These are phyloP conservation scores for Powellomyces hirtus DNA, from an alignment of 192 early-diverging fungal species.

Conservation along the genomic window DNA sequence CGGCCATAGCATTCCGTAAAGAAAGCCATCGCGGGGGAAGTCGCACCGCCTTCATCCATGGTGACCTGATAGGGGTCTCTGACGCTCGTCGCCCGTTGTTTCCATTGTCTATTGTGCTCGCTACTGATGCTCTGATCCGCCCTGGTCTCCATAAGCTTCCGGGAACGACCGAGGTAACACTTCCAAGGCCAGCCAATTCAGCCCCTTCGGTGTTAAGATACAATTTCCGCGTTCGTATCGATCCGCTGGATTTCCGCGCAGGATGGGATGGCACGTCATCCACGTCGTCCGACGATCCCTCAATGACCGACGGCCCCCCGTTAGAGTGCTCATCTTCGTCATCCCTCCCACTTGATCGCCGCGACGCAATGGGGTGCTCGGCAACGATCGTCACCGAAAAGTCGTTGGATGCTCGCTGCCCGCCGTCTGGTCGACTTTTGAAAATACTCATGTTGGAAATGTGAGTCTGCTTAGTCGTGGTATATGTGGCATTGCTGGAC, in stretches of 20 bases:
- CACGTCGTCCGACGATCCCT: not conserved
- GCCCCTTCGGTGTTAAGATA: not conserved
- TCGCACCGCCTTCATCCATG: slow-evolving; percentile 17
- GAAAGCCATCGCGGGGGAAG: slow-evolving; percentile 27
- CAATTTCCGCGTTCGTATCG: slow-evolving; percentile 4
- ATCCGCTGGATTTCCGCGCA: slow-evolving; percentile 19
- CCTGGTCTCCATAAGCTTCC: slow-evolving; percentile 10
- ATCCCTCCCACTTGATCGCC: not conserved
- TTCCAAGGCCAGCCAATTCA: not conserved
- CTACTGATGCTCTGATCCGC: not conserved
- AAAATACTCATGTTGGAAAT: slow-evolving; percentile 27
- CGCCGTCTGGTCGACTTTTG: not conserved
- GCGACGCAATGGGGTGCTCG: slow-evolving; percentile 1
- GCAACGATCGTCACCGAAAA: slow-evolving; percentile 16
- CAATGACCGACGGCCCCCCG: not conserved
- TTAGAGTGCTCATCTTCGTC: not conserved
- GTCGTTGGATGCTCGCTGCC: not conserved
- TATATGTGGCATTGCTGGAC: slow-evolving; percentile 6
- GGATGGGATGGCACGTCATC: not conserved
- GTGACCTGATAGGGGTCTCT: not conserved
- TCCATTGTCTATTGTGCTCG: too few species aligned
- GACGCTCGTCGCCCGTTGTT: not conserved
- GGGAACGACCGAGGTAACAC: not conserved
- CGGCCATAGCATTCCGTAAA: slow-evolving; percentile 31
- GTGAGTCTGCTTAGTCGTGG: slow-evolving; percentile 14